A percentile compares a stretch with the other conserved stretches of the same genome.
These are phyloP conservation scores for Leccinum disarticulatum DNA, from an alignment of 768 basidiomycete genomes.

Conservation along the genomic window DNA sequence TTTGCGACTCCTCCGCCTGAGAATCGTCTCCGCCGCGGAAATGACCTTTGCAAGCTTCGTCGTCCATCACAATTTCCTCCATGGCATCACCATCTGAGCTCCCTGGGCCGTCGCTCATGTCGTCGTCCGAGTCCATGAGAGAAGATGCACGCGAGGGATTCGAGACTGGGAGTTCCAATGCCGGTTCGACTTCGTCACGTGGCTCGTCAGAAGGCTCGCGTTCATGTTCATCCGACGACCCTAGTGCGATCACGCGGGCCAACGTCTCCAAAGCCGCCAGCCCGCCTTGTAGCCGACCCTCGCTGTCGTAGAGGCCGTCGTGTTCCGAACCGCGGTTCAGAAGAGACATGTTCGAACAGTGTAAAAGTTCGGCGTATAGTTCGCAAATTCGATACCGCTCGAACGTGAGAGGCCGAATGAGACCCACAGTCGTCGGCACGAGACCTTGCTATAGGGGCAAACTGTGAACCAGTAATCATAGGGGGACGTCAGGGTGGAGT, in stretches of 20 bases:
- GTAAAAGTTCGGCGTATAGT: slow-evolving; percentile 92
- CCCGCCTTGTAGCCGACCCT: slow-evolving; percentile 88
- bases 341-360: slow-evolving; percentile 97
- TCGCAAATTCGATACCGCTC: slow-evolving; percentile 97
- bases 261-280: slow-evolving; percentile 81
- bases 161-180: slow-evolving; percentile 68
- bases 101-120: slow-evolving; percentile 71
- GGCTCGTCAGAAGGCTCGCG: slow-evolving; percentile 60
- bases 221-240: slow-evolving; percentile 52
- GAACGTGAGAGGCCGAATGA: slow-evolving; percentile 79
- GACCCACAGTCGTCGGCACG: slow-evolving; percentile 71
- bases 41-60: slow-evolving; percentile 47
- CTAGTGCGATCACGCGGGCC: slow-evolving; percentile 76
- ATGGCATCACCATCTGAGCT: slow-evolving; percentile 78
- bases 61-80: slow-evolving; percentile 81
- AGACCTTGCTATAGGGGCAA: slow-evolving; percentile 52
- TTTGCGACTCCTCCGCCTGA: slow-evolving; percentile 32
- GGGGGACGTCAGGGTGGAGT: not conserved
- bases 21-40: slow-evolving; percentile 26
- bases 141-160: slow-evolving; percentile 50
- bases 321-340: slow-evolving; percentile 78
- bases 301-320: slow-evolving; percentile 70
- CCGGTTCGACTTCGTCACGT: slow-evolving; percentile 55
- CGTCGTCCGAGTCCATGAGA: slow-evolving; percentile 69
- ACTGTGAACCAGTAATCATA: slow-evolving; percentile 16